Evolutionary conservation across 768 basidiomycete genomes (phyloP), one percentile per base, ranked within the genome.

Genomic region (Agaricus subrufescens): DNA sequence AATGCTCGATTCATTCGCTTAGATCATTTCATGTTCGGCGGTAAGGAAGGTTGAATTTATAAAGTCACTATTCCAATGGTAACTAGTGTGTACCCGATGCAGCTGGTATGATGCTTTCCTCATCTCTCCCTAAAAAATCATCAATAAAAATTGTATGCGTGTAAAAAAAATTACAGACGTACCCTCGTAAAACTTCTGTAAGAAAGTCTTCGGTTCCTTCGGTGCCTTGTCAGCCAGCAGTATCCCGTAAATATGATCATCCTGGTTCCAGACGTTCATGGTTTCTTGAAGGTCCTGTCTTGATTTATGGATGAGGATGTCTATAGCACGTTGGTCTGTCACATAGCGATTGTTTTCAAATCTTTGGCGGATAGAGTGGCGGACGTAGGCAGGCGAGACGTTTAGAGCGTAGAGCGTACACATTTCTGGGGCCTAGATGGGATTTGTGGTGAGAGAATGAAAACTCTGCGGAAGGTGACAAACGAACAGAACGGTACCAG

Each of bases 201-300:
- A 72, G 67, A 94, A 93, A 23, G 86, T 81, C 57, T 79, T 76
- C 7, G 75, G 73, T 58, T 79, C 69, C 11, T 56, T 50, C 14
- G 47, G 55, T 1, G 31, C 49, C 43, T 56, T 48, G 27, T 44
- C 43, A 25, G 42, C 49, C 57, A 91, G 69, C 49, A 92, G 67
- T 34, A 89, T 80, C 2, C 89, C 90, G 69, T 85, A 71, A 30
- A 94, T 74, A 65, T 94, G 91, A 58, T 91, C 88, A 43, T 77
- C 80, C 75, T 91, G 89, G 66, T 94, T 94, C 94, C 94, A 98
- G 63, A 81, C 83, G 67, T 98, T 98, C 78, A 97, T 77, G 51
- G 88, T 87, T 78, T 98, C 96, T 77, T 98, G 96, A 66, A 85
- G 91, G 62, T 98, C 94, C 73, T 85, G 88, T 60, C 84, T 77